Conservation (phyloP, 345 rosid species). For the Angophora floribunda region DNA sequence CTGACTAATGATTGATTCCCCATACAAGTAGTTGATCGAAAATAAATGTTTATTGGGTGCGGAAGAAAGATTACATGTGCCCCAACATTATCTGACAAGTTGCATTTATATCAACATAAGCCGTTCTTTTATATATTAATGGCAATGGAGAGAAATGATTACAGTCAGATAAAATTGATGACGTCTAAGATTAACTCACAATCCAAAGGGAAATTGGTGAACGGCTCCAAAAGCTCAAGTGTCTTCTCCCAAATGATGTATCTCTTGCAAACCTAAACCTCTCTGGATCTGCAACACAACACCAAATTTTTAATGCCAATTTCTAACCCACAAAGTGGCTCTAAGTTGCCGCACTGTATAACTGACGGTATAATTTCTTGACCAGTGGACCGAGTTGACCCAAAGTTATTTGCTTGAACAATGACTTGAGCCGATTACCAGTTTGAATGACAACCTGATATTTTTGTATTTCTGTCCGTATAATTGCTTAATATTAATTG, state of each 20-base stretch:
- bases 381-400: background rate
- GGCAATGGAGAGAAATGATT: background rate
- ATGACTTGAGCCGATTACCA: background rate
- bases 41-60: background rate
- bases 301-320: background rate
- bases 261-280: conserved; percentile 94
- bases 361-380: background rate
- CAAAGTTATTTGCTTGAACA: background rate
- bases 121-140: background rate
- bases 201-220: conserved; percentile 69
- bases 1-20: background rate
- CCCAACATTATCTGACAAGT: background rate
- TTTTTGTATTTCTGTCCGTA: background rate
- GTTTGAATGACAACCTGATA: background rate
- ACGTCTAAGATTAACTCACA: conserved; percentile 27
- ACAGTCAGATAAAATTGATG: background rate
- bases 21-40: background rate
- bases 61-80: background rate
- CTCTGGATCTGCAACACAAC: conserved; percentile 62
- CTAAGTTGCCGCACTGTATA: background rate
- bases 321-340: background rate
- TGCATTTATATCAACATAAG: background rate
- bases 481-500: background rate
- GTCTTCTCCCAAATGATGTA: conserved; percentile 88
- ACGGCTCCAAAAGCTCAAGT: conserved; percentile 62